These are phyloP conservation scores for Erodium trifolium DNA, from an alignment of 441 rosid species.

Conservation along the genomic window DNA sequence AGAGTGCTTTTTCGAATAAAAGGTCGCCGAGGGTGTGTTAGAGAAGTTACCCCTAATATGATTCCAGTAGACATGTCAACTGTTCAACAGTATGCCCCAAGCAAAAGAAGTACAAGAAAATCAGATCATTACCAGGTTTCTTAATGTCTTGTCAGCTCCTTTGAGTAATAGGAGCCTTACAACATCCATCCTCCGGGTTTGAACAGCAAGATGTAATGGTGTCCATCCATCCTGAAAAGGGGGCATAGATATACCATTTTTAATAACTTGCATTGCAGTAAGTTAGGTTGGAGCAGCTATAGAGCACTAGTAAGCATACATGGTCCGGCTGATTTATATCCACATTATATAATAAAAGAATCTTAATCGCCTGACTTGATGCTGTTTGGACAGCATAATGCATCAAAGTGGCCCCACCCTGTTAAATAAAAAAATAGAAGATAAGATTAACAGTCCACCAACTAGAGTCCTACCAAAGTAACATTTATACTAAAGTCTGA, in stretches of 20 bases:
- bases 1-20: no score
- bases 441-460: neutral
- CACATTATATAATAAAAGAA: constrained; percentile 68
- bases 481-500: neutral
- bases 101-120: neutral
- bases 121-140: constrained; percentile 46
- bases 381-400: constrained; percentile 89
- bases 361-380: constrained; percentile 62
- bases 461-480: neutral
- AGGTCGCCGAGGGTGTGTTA: no score
- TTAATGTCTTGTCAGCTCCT: constrained; percentile 61
- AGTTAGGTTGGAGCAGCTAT: neutral
- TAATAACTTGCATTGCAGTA: neutral
- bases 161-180: constrained; percentile 69
- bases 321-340: constrained; percentile 76
- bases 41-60: no score
- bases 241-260: constrained; percentile 8
- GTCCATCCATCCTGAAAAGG: constrained; percentile 83
- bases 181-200: constrained; percentile 65
- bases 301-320: constrained; percentile 33
- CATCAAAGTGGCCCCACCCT: constrained; percentile 86
- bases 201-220: constrained; percentile 88
- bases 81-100: neutral
- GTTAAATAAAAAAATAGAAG: constrained; percentile 15
- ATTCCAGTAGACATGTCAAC: neutral